phyloP scores from a whole-genome alignment of 495 filamentous ascomycete species.

The Apodospora peruviana region DNA sequence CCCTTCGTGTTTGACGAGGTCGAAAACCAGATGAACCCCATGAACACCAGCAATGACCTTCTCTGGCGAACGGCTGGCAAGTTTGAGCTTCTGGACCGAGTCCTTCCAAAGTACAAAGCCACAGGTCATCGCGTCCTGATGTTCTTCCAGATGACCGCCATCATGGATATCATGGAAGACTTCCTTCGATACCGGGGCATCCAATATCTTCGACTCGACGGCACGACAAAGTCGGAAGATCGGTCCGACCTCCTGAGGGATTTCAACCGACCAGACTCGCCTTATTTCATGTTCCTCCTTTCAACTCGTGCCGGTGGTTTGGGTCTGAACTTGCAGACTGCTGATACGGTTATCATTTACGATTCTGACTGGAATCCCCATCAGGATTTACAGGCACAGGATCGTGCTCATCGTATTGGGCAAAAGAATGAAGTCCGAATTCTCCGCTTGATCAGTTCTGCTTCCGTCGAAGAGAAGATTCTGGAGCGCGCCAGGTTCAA shows the following conservation, averaged over 20 bases:
- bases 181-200: slow-evolving; percentile 80
- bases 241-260: slow-evolving; percentile 81
- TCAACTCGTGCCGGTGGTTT: slow-evolving; percentile 99
- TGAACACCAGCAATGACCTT: slow-evolving; percentile 78
- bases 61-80: slow-evolving; percentile 96
- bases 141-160: slow-evolving; percentile 99
- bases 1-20: slow-evolving; percentile 98
- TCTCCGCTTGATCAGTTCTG: slow-evolving; percentile 87
- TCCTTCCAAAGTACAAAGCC: slow-evolving; percentile 85
- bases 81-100: slow-evolving; percentile 89
- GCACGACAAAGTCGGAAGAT: slow-evolving; percentile 95
- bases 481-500: slow-evolving; percentile 95
- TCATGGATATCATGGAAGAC: slow-evolving; percentile 99
- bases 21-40: slow-evolving; percentile 95
- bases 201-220: slow-evolving; percentile 85
- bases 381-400: slow-evolving; percentile 97
- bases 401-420: slow-evolving; percentile 99
- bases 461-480: slow-evolving; percentile 98
- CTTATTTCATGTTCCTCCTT: slow-evolving; percentile 95
- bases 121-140: slow-evolving; percentile 92
- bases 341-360: slow-evolving; percentile 98
- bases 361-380: slow-evolving; percentile 99
- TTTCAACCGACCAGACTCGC: slow-evolving; percentile 86
- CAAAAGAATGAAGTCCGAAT: slow-evolving; percentile 99
- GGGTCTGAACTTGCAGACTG: slow-evolving; percentile 92